Conservation (phyloP, 768 basidiomycete genomes). For the Phlegmacium glaucopus region DNA sequence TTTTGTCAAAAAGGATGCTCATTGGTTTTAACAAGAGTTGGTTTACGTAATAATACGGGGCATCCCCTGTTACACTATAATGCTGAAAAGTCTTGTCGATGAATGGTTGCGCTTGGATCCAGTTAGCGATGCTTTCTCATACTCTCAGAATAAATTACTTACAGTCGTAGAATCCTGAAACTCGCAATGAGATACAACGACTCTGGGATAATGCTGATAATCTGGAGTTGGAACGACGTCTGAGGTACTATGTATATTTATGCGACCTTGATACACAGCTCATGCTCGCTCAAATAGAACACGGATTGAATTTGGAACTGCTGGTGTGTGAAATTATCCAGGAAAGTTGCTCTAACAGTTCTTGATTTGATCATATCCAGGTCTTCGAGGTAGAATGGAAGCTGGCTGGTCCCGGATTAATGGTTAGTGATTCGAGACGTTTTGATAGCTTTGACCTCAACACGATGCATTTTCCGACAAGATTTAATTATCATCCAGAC, state of each 20-base stretch:
- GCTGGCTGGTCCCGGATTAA: constrained; percentile 94
- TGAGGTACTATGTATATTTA: constrained; percentile 39
- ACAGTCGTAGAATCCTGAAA: constrained; percentile 42
- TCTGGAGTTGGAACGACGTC: constrained; percentile 50
- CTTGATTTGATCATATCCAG: constrained; percentile 28
- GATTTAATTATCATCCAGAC: constrained; percentile 78
- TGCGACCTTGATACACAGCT: neutral
- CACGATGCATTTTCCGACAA: constrained; percentile 13
- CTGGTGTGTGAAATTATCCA: constrained; percentile 43
- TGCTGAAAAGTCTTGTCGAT: constrained; percentile 29
- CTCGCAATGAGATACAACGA: constrained; percentile 43
- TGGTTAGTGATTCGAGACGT: constrained; percentile 29
- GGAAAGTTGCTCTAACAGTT: neutral
- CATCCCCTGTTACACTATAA: too few species aligned
- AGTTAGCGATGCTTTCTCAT: constrained; percentile 16
- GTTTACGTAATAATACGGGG: too few species aligned
- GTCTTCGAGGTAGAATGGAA: constrained; percentile 79
- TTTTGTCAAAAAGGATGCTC: constrained; percentile 27
- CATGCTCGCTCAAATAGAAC: constrained; percentile 33
- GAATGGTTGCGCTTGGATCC: constrained; percentile 37
- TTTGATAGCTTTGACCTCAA: neutral
- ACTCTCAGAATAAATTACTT: neutral
- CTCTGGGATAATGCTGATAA: constrained; percentile 41
- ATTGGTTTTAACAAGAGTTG: too few species aligned
- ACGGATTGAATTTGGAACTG: constrained; percentile 86